Evolutionary conservation across 768 basidiomycete genomes (phyloP), one percentile per base, ranked within the genome.

Genomic region (Russula olivacea): DNA sequence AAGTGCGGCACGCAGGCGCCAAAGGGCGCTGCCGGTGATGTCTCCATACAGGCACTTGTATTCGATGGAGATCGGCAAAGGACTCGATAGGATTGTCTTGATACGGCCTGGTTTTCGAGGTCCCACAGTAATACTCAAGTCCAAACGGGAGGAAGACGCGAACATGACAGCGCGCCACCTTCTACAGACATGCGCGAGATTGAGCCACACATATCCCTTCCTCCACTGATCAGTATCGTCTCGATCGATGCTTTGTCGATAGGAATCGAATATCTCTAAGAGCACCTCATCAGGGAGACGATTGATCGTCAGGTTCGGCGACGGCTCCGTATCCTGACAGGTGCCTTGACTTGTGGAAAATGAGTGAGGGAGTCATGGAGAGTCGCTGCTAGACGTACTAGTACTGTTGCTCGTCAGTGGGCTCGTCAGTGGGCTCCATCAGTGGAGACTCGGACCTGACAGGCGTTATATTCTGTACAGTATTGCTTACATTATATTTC

Each of bases 121-220:
- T 5, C 17, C 51, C 0, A 57, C 9, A 7, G 45, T 12, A 14
- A 62, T 28, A n/a, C 23, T 11, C 7, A 45, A 11, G 6, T 62
- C 40, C 21, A 62, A 36, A 8, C 55, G 49, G 40, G 49, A 34
- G 19, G 40, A 2, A 15, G 61, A 62, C 40, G 25, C 30, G 32
- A 45, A 34, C 8, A 47, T 40, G 14, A 62, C 5, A n/a, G 9
- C 30, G 36, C 50, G 61, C 61, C 55, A 62, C 19, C 8, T 34
- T 45, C 1, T 36, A 34, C 61, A 62, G 6, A 62, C 61, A 45
- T 58, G 61, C 2, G 40, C 5, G 32, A 62, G 61, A 19, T 10
- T 45, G 23, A 56, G 21, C 61, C 61, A 62, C 73, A 76, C 52
- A 75, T 14, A 8, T 8, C 15, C 25, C 12, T 48, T 19, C 5